Conservation (phyloP, 768 basidiomycete genomes). For the Pleurotus eryngii region DNA sequence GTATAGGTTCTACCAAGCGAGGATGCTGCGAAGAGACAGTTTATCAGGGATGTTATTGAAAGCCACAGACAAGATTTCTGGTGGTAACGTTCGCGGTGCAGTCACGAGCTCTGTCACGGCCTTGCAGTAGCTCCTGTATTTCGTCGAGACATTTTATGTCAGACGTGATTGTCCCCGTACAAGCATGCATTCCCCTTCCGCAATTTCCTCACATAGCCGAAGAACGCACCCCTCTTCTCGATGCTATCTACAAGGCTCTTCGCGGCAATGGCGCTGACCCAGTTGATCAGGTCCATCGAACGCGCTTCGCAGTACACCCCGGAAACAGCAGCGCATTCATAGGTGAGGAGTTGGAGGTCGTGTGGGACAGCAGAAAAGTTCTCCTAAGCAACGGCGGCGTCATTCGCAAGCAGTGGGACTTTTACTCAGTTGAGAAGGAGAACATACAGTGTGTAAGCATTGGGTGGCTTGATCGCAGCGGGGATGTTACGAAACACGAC, state of each 20-base stretch:
- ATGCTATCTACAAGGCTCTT: neutral
- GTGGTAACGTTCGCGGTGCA: too few relatives aligned
- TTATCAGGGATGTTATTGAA: too few relatives aligned
- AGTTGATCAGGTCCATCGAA: neutral
- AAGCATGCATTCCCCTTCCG: too few relatives aligned
- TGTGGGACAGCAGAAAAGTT: constrained; percentile 66
- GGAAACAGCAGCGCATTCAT: neutral
- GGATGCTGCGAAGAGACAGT: too few relatives aligned
- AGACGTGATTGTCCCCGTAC: too few relatives aligned
- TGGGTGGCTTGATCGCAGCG: constrained; percentile 53
- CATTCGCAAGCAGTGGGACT: constrained; percentile 71
- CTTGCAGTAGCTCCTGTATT: too few relatives aligned
- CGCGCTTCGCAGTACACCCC: neutral
- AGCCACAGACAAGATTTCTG: too few relatives aligned
- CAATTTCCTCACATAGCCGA: too few relatives aligned
- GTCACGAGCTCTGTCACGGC: too few relatives aligned
- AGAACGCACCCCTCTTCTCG: neutral
- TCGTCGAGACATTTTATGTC: neutral
- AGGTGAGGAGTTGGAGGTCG: constrained; percentile 56
- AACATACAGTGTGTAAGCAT: constrained; percentile 77
- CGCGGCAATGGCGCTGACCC: constrained; percentile 3
- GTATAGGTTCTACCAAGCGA: too few relatives aligned
- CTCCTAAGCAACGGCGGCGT: constrained; percentile 65
- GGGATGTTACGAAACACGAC: neutral
- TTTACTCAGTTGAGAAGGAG: constrained; percentile 60